phyloP scores from a whole-genome alignment of 768 basidiomycete species.

The Chiua virens region DNA sequence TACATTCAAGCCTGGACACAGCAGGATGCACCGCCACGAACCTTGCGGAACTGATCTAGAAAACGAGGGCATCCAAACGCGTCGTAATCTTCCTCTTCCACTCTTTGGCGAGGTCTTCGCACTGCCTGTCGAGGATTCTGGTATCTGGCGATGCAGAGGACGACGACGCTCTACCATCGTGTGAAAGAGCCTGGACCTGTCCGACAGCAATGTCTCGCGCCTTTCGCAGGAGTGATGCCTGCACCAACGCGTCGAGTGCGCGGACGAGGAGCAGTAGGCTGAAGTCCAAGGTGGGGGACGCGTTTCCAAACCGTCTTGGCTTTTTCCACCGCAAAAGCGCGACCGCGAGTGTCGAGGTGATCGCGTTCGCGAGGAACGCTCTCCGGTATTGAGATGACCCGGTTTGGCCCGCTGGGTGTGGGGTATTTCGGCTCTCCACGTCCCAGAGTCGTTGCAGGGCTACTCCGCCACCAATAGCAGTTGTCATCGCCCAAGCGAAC shows the following conservation, averaged over 20 bases:
- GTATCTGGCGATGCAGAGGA: neutral
- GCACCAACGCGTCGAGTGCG: conserved; percentile 62
- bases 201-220: conserved; percentile 1
- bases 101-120: conserved; percentile 28
- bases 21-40: conserved; percentile 28
- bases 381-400: conserved; percentile 43
- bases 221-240: conserved; percentile 44
- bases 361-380: conserved; percentile 56
- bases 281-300: conserved; percentile 64
- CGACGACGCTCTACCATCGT: neutral
- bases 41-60: conserved; percentile 81
- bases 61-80: conserved; percentile 64
- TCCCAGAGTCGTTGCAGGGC: conserved; percentile 49
- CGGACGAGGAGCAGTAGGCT: conserved; percentile 68
- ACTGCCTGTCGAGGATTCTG: neutral
- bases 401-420: conserved; percentile 12
- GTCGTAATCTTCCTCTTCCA: conserved; percentile 39
- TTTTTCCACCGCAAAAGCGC: conserved; percentile 55
- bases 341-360: conserved; percentile 59
- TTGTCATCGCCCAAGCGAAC: conserved; percentile 68
- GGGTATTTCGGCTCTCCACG: conserved; percentile 10
- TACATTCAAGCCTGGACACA: neutral
- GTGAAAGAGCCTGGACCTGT: neutral
- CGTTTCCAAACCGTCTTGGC: conserved; percentile 12
- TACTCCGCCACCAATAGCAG: conserved; percentile 63